Base-by-base conservation (phyloP, 2,329 filamentous ascomycete species). In the Microsporum canis region DNA sequence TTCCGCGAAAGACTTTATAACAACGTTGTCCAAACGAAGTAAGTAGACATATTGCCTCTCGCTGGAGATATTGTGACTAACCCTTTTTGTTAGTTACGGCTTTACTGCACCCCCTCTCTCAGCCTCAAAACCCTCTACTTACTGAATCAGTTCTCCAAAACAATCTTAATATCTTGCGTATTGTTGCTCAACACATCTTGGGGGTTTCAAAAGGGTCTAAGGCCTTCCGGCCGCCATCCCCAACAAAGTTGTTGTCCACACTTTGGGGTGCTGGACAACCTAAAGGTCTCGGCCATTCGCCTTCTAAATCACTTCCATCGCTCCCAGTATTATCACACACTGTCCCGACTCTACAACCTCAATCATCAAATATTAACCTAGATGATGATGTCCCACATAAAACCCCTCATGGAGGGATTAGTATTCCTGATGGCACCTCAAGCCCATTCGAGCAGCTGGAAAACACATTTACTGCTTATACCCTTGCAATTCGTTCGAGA, bases 171-270 rank as follows among this genome's bases (percentile, higher is more conserved):
- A 84, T 89, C 1, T 78, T 96, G 33, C 86, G 86, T 38, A 84
- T 85, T 3, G 76, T 96, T 29, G 82, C 81, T 55, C 78, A 88
- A 45, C 78, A 83, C 23, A 78, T 83, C 36, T 82, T 86, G 45
- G 79, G 82, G 0, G 84, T 86, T 68, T 88, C 84, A 71, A 82
- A 84, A 8, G 71, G 68, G 31, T 69, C 72, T 41, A 82, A 82
- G 60, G 85, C 84, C 0, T 88, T 89, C 69, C 81, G 92, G 7
- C 85, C 85, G 3, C 83, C 87, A n/a, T 96, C 91, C 0, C 91
- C 92, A 0, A 89, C 95, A 56, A 97, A 96, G 72, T 80, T 96
- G 69, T 79, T 97, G 14, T 95, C 91, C 0, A 95, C 82, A 69
- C 83, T 96, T 60, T 84, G 95, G 67, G 82, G 84, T 38, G 83